These are phyloP conservation scores for Nymphaea colorata DNA, from an alignment of 164 flowering plant genomes.

Conservation along the genomic window DNA sequence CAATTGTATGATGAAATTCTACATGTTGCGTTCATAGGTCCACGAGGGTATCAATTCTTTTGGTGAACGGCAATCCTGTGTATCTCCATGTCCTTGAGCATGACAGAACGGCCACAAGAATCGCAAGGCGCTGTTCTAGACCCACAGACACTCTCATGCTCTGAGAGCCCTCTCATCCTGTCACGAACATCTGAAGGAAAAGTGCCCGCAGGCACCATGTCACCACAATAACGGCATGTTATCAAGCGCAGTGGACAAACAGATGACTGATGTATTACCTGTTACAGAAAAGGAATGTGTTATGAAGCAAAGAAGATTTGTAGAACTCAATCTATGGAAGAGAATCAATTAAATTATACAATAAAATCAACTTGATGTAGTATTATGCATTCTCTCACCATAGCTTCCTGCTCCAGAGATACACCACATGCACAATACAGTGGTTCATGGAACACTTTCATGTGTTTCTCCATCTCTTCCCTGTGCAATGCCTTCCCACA, in stretches of 20 bases:
- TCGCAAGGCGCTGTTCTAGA: constrained; percentile 95
- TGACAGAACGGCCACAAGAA: constrained; percentile 91
- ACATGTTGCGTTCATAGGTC: not conserved
- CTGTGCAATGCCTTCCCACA: constrained; percentile 69
- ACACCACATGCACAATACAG: constrained; percentile 73
- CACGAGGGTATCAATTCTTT: constrained; percentile 24
- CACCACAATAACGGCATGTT: constrained; percentile 87
- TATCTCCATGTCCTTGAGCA: constrained; percentile 98
- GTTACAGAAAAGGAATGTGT: constrained; percentile 4
- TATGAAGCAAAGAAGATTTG: not conserved
- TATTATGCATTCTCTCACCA: constrained; percentile 42
- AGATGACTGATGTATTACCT: constrained; percentile 85
- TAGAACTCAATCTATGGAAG: no score
- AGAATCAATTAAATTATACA: no score
- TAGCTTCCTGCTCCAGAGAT: constrained; percentile 76
- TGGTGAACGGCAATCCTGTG: constrained; percentile 80
- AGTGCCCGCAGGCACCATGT: constrained; percentile 85
- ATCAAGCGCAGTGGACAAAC: constrained; percentile 64
- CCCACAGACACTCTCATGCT: constrained; percentile 87
- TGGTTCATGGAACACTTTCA: constrained; percentile 93
- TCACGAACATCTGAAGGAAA: constrained; percentile 59
- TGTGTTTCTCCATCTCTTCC: constrained; percentile 79
- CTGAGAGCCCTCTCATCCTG: constrained; percentile 66
- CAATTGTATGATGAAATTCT: not conserved
- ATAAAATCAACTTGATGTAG: not conserved